phyloP scores from a whole-genome alignment of 768 basidiomycete species.

The Tulasnella sp. region DNA sequence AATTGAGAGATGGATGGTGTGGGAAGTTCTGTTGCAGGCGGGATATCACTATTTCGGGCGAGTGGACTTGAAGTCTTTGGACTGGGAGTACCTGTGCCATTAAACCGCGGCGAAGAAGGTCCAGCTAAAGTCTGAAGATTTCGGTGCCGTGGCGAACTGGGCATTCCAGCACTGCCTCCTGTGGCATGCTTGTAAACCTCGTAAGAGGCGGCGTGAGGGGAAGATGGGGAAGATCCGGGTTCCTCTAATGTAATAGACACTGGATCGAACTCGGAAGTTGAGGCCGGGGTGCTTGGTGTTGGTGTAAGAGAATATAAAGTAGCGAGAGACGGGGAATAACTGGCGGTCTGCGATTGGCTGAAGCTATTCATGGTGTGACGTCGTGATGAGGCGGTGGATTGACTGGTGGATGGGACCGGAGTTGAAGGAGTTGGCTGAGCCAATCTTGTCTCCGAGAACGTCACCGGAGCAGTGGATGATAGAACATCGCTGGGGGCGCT shows the following conservation, averaged over 20 bases:
- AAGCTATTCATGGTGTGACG: too few species aligned
- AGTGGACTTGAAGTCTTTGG: too few species aligned
- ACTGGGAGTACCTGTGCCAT: neutral
- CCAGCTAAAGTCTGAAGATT: neutral
- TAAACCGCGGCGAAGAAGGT: neutral
- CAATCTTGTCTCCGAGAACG: slow-evolving; percentile 11
- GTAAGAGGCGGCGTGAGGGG: neutral
- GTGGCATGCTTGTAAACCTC: too few species aligned
- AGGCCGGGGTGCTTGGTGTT: slow-evolving; percentile 3
- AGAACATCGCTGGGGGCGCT: slow-evolving; percentile 40
- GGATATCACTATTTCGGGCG: neutral
- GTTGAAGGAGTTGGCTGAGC: neutral
- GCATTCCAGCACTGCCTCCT: neutral
- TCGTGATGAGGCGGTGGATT: too few species aligned
- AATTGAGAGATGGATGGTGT: slow-evolving; percentile 12
- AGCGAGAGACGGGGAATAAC: too few species aligned
- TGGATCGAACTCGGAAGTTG: too few species aligned
- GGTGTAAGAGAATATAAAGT: slow-evolving; percentile 5
- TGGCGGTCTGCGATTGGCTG: too few species aligned
- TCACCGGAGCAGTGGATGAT: slow-evolving; percentile 3
- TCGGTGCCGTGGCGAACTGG: neutral
- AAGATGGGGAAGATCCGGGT: slow-evolving; percentile 16
- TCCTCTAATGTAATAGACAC: too few species aligned
- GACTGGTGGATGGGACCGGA: slow-evolving; percentile 18
- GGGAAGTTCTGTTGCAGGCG: neutral